Conservation (phyloP, 108 stramenopile genomes). For the Cyclotella atomus region DNA sequence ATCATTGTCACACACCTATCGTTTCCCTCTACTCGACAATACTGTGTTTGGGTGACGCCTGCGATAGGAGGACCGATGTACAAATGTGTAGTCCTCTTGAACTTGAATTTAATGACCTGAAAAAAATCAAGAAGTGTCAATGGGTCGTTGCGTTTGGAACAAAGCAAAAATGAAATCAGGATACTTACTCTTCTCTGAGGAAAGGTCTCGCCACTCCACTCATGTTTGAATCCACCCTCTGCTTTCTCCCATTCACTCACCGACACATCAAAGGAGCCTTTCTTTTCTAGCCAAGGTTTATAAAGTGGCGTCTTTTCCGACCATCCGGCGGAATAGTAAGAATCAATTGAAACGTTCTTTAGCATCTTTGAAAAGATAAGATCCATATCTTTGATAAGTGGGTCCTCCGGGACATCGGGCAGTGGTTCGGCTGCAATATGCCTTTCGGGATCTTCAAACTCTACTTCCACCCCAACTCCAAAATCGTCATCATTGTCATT, state of each 20-base stretch:
- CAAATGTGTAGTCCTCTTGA: conserved; percentile 76
- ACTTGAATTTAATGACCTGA: conserved; percentile 64
- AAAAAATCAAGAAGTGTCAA: not conserved
- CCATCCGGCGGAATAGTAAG: conserved; percentile 72
- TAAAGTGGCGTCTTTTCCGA: conserved; percentile 75
- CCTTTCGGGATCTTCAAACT: not conserved
- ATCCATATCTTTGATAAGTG: conserved; percentile 66
- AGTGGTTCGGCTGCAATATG: not conserved
- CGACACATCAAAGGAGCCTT: conserved; percentile 64
- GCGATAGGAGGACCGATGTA: conserved; percentile 87
- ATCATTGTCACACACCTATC: conserved; percentile 71
- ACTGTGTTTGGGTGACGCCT: conserved; percentile 79
- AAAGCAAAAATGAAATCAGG: not conserved
- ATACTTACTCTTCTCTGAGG: conserved; percentile 47
- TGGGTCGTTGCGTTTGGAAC: not conserved
- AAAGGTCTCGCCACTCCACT: conserved; percentile 67
- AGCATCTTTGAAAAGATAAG: conserved; percentile 61
- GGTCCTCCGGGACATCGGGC: conserved; percentile 60
- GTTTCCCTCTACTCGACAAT: conserved; percentile 64
- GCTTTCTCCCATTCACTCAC: conserved; percentile 70
- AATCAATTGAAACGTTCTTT: conserved; percentile 62
- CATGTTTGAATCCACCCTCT: conserved; percentile 48
- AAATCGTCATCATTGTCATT: conserved; percentile 18
- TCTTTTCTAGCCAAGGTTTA: conserved; percentile 66
- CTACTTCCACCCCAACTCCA: not conserved